Base-by-base conservation (phyloP, 1,284 basidiomycete species). In the Neolentinus lepideus region DNA sequence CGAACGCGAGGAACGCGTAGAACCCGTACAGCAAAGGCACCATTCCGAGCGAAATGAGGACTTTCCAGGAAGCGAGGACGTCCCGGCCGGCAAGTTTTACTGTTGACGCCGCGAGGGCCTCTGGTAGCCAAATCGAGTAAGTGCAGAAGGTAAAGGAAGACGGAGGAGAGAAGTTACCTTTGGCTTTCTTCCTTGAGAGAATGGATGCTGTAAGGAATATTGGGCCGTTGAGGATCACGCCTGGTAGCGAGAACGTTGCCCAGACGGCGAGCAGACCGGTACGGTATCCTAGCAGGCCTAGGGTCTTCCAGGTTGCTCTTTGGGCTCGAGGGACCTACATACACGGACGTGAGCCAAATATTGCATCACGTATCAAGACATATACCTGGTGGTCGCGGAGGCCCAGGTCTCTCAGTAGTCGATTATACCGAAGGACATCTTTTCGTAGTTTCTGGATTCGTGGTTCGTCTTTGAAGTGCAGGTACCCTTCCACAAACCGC, bases 31-130 rank as follows among this genome's bases (percentile, higher is more conserved):
- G 75, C 6, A 97, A 73, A 6, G 97, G 96, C 6, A 93, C 89
- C 36, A 94, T 77, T 22, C 90, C 97, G 53, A 99, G 77, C 11
- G 94, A 96, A 54, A 99, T 95, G 50, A 99, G 81, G 29, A 99
- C 86, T 70, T 99, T 99, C 97, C 97, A 99, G 2, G 95, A 95
- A 0, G 94, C 97, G 16, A 99, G 76, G 12, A 99, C 97, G 68
- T 99, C 97, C 52, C 92, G 84, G 26, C 88, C 97, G 33, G 92
- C 91, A 57, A 99, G 84, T 73, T 99, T 99, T 68, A 99, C 97
- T 10, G 85, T 88, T 11, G 96, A 98, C 8, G 92, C 94, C 45
- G 94, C 96, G 56, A 99, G 85, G 1, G 97, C 97, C 82, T 98
- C 96, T 95, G 69, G 19, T 52, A 29, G 29, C 12, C 29, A 26